A percentile compares a stretch with the other conserved stretches of the same genome.
phyloP scores from a whole-genome alignment of 2,329 filamentous ascomycete genomes.

The Xylariaceae sp. region DNA sequence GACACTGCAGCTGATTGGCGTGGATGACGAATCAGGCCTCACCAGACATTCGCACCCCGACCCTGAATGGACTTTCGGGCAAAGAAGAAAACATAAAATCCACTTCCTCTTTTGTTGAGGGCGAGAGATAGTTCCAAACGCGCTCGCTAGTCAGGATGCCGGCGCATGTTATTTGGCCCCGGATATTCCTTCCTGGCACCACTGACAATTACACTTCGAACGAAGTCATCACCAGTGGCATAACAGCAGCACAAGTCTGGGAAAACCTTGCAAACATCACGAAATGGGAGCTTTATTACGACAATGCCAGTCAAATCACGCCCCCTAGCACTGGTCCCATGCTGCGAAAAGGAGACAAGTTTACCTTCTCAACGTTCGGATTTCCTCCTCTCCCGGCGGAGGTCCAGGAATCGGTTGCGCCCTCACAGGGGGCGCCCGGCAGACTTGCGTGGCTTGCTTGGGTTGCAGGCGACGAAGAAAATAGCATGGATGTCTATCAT shows the following conservation, averaged over 20 bases:
- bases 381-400: slow-evolving; percentile 22
- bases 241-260: slow-evolving; percentile 27
- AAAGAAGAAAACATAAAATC: too few relatives aligned
- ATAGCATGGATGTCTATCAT: slow-evolving; percentile 25
- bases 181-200: slow-evolving; percentile 25
- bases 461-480: slow-evolving; percentile 7
- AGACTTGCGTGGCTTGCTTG: slow-evolving; percentile 25
- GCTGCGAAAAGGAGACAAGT: slow-evolving; percentile 23
- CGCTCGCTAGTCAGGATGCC: neutral
- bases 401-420: slow-evolving; percentile 23
- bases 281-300: slow-evolving; percentile 29
- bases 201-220: slow-evolving; percentile 31
- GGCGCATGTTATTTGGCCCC: slow-evolving; percentile 25
- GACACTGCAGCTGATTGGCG: too few relatives aligned
- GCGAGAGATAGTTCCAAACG: too few relatives aligned
- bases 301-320: slow-evolving; percentile 22
- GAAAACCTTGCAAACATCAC: slow-evolving; percentile 22
- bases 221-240: slow-evolving; percentile 25
- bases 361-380: slow-evolving; percentile 29
- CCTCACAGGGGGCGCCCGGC: slow-evolving; percentile 12
- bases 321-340: slow-evolving; percentile 15
- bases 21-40: too few relatives aligned
- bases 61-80: too few relatives aligned
- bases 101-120: too few relatives aligned
- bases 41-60: too few relatives aligned